These are phyloP conservation scores for Cytospora piceae DNA, from an alignment of 2,329 filamentous ascomycete genomes.

Conservation along the genomic window DNA sequence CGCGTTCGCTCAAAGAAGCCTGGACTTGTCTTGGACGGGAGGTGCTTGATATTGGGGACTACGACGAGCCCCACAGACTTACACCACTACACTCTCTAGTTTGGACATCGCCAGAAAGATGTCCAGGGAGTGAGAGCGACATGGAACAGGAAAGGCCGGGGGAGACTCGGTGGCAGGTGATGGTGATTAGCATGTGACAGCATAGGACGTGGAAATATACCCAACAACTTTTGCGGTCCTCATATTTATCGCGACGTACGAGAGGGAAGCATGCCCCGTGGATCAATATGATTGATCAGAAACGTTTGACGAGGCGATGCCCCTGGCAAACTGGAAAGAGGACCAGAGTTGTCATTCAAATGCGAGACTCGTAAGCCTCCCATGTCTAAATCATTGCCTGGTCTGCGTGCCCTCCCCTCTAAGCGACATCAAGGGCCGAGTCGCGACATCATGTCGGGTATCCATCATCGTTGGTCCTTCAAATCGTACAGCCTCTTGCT, in stretches of 20 bases:
- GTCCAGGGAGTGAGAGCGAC: background rate
- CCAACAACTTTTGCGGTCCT: background rate
- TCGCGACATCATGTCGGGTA: conserved; percentile 6
- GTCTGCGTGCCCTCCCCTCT: conserved; percentile 28
- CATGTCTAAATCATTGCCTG: conserved; percentile 3
- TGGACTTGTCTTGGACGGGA: background rate
- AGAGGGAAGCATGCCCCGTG: background rate
- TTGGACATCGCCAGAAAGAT: no score
- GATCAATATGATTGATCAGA: no score
- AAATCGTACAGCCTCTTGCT: background rate
- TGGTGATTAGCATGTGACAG: background rate
- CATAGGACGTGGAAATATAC: background rate
- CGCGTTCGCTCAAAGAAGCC: background rate
- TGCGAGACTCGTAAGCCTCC: conserved; percentile 1
- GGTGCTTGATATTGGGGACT: no score
- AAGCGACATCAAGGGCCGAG: background rate
- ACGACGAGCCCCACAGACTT: no score
- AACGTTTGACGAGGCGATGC: no score
- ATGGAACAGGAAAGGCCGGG: background rate
- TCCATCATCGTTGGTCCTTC: conserved; percentile 12
- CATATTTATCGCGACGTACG: background rate
- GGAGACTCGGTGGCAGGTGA: background rate
- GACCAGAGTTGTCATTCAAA: conserved; percentile 5
- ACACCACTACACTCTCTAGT: no score
- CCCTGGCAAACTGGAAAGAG: no score